phyloP scores from a whole-genome alignment of 2,329 filamentous ascomycete genomes.

The Colletotrichum gloeosporioides region DNA sequence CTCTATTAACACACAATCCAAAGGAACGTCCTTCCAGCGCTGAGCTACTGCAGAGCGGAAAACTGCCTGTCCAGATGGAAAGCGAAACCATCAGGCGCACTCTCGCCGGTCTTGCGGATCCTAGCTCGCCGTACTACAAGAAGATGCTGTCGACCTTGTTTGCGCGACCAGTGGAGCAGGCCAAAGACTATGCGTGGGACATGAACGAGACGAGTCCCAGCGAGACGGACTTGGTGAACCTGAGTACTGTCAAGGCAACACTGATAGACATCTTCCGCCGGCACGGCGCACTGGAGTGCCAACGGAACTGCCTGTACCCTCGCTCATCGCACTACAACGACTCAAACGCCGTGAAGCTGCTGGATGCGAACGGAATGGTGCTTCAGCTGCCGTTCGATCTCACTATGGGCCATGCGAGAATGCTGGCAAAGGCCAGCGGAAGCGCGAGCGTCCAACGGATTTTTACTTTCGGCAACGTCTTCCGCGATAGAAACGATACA shows the following conservation, averaged over 20 bases:
- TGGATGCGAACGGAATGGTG: constrained; percentile 85
- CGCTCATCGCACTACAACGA: constrained; percentile 78
- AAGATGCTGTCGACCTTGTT: constrained; percentile 91
- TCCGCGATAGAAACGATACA: constrained; percentile 77
- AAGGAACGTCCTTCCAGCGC: constrained; percentile 81
- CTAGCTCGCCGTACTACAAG: constrained; percentile 84
- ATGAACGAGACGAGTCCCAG: constrained; percentile 63
- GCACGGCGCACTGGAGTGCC: constrained; percentile 86
- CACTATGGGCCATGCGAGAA: constrained; percentile 85
- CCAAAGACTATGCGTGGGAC: constrained; percentile 84
- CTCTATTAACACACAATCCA: constrained; percentile 82
- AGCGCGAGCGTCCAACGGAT: constrained; percentile 73
- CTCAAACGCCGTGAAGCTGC: constrained; percentile 73
- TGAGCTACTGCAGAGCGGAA: constrained; percentile 84
- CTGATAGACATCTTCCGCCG: constrained; percentile 81
- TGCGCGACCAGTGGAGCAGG: constrained; percentile 73
- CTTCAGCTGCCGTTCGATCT: constrained; percentile 95
- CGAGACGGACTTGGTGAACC: constrained; percentile 69
- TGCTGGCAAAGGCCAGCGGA: constrained; percentile 74
- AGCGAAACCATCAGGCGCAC: constrained; percentile 88
- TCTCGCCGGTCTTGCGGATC: constrained; percentile 80
- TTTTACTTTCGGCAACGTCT: constrained; percentile 88
- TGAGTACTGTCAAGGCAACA: constrained; percentile 75
- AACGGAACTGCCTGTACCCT: constrained; percentile 79
- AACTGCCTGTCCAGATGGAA: constrained; percentile 89